phyloP scores from a whole-genome alignment of 805 yeast species.

The Suhomyces faveliae region DNA sequence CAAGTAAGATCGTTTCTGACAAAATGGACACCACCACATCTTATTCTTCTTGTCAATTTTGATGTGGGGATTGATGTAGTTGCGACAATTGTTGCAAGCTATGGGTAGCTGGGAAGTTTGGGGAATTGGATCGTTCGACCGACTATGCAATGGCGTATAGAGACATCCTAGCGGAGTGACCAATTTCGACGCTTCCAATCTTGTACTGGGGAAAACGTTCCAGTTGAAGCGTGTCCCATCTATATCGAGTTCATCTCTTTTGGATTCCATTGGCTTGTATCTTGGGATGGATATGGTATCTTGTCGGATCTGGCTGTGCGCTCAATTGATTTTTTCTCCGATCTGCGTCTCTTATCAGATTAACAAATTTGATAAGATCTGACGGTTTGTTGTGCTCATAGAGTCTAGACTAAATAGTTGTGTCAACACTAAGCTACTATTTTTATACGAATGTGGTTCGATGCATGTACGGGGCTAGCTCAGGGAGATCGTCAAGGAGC shows the following conservation, averaged over 20 bases:
- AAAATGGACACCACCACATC: conserved; percentile 43
- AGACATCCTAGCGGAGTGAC: conserved; percentile 39
- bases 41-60: conserved; percentile 28
- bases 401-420: neutral
- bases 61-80: conserved; percentile 27
- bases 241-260: conserved; percentile 29
- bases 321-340: neutral
- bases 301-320: neutral
- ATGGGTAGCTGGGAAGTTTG: conserved; percentile 16
- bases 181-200: conserved; percentile 32
- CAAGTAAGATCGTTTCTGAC: conserved; percentile 23
- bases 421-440: neutral
- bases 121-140: conserved; percentile 5
- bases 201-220: conserved; percentile 51
- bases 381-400: neutral
- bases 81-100: conserved; percentile 27
- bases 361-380: neutral
- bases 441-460: no score
- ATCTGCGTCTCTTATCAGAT: neutral
- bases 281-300: neutral
- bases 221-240: conserved; percentile 75
- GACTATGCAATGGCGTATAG: conserved; percentile 24
- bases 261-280: neutral
- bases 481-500: no score
- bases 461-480: no score